Evolutionary conservation across 805 yeast species (phyloP), one percentile per base, ranked within the genome.

Genomic region (Yamadazyma akitaensis): DNA sequence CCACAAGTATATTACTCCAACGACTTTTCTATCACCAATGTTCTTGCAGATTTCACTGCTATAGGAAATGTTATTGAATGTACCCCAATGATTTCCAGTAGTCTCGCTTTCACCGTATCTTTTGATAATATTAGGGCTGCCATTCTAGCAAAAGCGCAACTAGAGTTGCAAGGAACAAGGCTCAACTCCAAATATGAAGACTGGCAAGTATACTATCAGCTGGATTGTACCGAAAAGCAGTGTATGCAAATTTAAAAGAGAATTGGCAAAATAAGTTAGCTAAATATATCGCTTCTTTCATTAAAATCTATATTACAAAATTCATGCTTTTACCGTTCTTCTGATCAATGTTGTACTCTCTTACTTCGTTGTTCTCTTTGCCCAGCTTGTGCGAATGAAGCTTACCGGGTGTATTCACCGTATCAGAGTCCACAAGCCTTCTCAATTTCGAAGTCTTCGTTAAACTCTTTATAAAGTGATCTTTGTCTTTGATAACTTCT

Each of bases 381-480:
- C 46, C 48, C 13, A 26, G 21, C n/a, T 42, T 34, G 7, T 16
- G 25, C 33, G 26, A 12, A 30, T n/a, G 19, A 9, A 30, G 9
- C 16, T 38, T 47, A 4, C 48, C 50, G 2, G 46, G 44, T 1
- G 50, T 46, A 30, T 47, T 61, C 4, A 49, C 40, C 10, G 62
- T 45, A 46, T 60, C 67, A 12, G 70, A 61, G 35, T 70, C 76
- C 9, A 70, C 74, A 28, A 72, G 53, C 42, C 74, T 58, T 30
- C 91, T 74, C 30, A 85, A 73, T 55, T 82, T 75, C 31, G 80
- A 75, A 2, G 88, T 79, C 39, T 85, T 80, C 31, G 84, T 80
- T 46, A 89, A 67, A 1, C 92, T 89, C 49, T 77, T 80, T 48
- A 90, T 86, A 52, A 90, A 83, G 39, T 82, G 81, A 54, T 89